Evolutionary conservation across 2,329 filamentous ascomycete genomes (phyloP), one percentile per base, ranked within the genome.

Genomic region (Fusarium poae): DNA sequence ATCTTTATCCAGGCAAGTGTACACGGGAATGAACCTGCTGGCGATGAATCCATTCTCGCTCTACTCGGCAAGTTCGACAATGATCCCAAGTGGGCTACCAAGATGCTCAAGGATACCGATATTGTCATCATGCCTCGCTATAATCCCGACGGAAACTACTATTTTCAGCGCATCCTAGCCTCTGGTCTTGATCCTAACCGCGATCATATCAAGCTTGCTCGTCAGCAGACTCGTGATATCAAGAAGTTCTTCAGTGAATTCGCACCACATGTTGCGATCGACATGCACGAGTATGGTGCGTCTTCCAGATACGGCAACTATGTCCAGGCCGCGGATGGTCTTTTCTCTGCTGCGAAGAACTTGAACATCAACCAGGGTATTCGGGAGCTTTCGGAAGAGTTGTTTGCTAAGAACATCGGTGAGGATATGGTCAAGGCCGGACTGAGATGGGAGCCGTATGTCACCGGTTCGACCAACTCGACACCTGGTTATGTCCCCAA

Each of bases 321-420:
- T 5, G 57, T 60, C 27, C 75, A 78, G 9, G 74, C 68, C 2
- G 62, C 75, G 1, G 77, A 78, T 37, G 76, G 74, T 1, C 68
- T 76, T 2, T 79, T 77, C 44, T 77, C 77, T 0, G 76, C 77
- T 1, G 76, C 76, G 3, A 78, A 78, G 66, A 78, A 78, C 25
- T 51, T 78, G 6, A 79, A 79, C 9, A 78, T 79, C 43, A 66
- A 79, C 49, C 34, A 62, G 11, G 61, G 68, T 18, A 78, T 78
- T 13, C 71, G 77, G 10, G 56, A 67, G 4, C 34, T 79, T 5
- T 75, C 76, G 0, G 77, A 78, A 40, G 46, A 69, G 20, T 13
- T 78, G 0, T 78, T 78, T 52, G 71, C 74, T 0, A 71, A 70
- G 20, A 72, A 66, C 0, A 73, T 78, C 6, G 76, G 69, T 0